phyloP scores from a whole-genome alignment of 495 filamentous ascomycete genomes.

The Tetracladium marchalianum region DNA sequence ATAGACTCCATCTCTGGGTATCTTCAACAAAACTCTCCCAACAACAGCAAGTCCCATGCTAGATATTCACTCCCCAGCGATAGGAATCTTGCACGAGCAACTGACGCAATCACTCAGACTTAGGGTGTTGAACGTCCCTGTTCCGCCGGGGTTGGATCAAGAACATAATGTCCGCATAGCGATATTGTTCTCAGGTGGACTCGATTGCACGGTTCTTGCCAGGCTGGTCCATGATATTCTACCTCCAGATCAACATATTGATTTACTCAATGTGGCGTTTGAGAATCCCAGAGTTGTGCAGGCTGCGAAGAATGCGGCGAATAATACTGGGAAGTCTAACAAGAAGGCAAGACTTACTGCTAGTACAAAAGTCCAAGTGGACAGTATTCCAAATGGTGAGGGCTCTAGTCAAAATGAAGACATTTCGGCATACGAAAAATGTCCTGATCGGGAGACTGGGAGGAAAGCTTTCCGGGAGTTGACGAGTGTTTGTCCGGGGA shows the following conservation, averaged over 20 bases:
- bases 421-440: slow-evolving; percentile 55
- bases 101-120: slow-evolving; percentile 55
- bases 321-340: slow-evolving; percentile 7
- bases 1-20: slow-evolving; percentile 5
- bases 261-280: slow-evolving; percentile 93
- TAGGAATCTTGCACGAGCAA: slow-evolving; percentile 44
- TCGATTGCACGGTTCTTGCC: slow-evolving; percentile 87
- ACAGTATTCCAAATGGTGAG: neutral
- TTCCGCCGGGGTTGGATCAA: slow-evolving; percentile 31
- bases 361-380: neutral
- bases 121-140: slow-evolving; percentile 59
- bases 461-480: slow-evolving; percentile 68
- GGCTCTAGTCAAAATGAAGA: neutral
- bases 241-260: slow-evolving; percentile 56
- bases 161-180: slow-evolving; percentile 47
- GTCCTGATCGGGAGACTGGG: slow-evolving; percentile 85
- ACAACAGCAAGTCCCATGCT: slow-evolving; percentile 19
- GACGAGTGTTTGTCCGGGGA: slow-evolving; percentile 54
- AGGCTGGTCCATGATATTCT: slow-evolving; percentile 73
- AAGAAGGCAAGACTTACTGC: slow-evolving; percentile 4
- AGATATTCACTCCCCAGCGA: slow-evolving; percentile 37
- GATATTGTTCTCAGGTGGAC: slow-evolving; percentile 85
- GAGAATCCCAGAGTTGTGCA: slow-evolving; percentile 74
- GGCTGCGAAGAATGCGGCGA: slow-evolving; percentile 24
- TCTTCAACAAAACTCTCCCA: slow-evolving; percentile 17